Base-by-base conservation (phyloP, 345 rosid species). In the Euphorbia lathyris region DNA sequence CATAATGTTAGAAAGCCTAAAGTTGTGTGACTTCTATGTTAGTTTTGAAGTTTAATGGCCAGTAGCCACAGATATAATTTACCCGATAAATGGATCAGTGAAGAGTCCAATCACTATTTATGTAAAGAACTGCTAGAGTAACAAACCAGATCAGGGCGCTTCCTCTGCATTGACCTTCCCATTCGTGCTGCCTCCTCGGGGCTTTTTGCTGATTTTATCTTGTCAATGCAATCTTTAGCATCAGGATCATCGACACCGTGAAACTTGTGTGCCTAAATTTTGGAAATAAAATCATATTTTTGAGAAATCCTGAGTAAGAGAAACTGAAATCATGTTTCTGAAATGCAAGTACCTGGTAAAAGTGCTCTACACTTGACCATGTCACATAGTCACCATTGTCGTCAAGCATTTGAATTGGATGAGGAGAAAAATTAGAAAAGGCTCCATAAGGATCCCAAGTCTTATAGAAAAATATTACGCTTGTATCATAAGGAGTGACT, bases 401-500 rank as follows among this genome's bases (percentile, higher is more conserved):
- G 61, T 78, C 84, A 0, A 81, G 87, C 95, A 91, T 90, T 76
- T 83, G 86, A 72, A 94, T 85, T 67, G 91, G 82, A 80, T 91
- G 98, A 20, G 91, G 93, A 67, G 96, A 94, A 80, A 89, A 94
- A 72, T 90, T 94, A 5, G 97, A 91, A 79, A 94, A 90, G 67
- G 93, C 88, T 64, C 98, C 97, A 77, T 83, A 94, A 60, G 84
- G 96, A 82, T 94, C 98, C 98, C 97, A 94, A 50, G 97, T 80
- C 72, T 94, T 91, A 66, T 90, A 91, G 83, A 91, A 94, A 80
- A 86, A 94, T 77, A 91, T 87, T 82, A 91, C 82, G 76, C 79
- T 83, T 20, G 92, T 72, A 25, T 91, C 98, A 67, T 80, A 87
- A 56, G 87, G 97, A 65, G 82, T 72, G 53, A 94, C 82, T 20